A percentile compares a stretch with the other conserved stretches of the same genome.
Conservation (phyloP, 2,329 filamentous ascomycete genomes). For the Calonectria honghensis region DNA sequence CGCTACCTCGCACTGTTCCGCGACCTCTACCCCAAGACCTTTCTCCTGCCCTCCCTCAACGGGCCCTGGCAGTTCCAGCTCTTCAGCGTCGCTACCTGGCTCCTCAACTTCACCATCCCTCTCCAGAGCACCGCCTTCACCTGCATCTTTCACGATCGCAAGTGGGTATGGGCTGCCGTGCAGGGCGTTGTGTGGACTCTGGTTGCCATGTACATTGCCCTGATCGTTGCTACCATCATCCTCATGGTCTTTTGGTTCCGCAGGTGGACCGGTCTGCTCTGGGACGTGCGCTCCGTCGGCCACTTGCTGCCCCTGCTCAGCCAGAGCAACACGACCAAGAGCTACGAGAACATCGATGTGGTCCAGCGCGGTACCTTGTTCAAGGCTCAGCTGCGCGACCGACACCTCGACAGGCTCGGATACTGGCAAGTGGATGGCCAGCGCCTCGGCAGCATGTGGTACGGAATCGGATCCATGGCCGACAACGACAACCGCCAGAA, state of each 20-base stretch:
- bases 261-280: slow-evolving; percentile 84
- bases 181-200: slow-evolving; percentile 87
- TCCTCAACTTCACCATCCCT: slow-evolving; percentile 86
- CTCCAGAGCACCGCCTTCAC: slow-evolving; percentile 87
- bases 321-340: slow-evolving; percentile 84
- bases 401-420: slow-evolving; percentile 83
- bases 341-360: slow-evolving; percentile 81
- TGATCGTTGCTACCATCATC: slow-evolving; percentile 72
- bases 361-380: slow-evolving; percentile 72
- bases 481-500: slow-evolving; percentile 52
- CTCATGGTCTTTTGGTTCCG: slow-evolving; percentile 79
- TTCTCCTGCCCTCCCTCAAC: slow-evolving; percentile 75
- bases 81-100: slow-evolving; percentile 83
- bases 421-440: slow-evolving; percentile 86
- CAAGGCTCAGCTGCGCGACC: slow-evolving; percentile 70
- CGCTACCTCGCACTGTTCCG: slow-evolving; percentile 81
- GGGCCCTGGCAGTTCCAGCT: slow-evolving; percentile 81
- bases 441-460: slow-evolving; percentile 81
- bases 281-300: slow-evolving; percentile 89
- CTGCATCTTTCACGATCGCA: slow-evolving; percentile 72
- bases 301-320: slow-evolving; percentile 87
- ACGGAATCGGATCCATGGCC: slow-evolving; percentile 79
- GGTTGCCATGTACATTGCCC: slow-evolving; percentile 82
- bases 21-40: slow-evolving; percentile 81
- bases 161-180: slow-evolving; percentile 88